Evolutionary conservation across 2,329 filamentous ascomycete genomes (phyloP).

Genomic region (Fulvia fulva): DNA sequence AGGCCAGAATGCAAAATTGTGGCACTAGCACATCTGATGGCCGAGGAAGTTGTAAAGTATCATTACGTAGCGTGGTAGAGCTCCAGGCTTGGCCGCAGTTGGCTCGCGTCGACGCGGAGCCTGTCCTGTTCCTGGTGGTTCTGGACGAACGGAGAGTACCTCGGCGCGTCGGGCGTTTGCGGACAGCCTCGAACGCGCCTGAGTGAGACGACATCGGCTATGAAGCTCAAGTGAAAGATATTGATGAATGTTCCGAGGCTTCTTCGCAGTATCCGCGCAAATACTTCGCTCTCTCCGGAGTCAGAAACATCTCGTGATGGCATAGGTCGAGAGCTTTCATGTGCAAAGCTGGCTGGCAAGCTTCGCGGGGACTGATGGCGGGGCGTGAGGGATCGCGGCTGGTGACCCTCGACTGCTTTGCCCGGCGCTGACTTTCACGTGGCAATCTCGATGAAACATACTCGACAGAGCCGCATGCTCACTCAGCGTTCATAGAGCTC

Average conservation of each 20-base stretch:
- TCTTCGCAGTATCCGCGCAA: not conserved
- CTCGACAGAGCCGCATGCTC: not conserved
- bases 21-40: constrained; percentile 17
- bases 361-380: constrained; percentile 7
- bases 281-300: not conserved
- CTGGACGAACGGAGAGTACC: constrained; percentile 31
- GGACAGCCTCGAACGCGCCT: constrained; percentile 4
- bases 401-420: not conserved
- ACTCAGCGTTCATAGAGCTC: constrained; percentile 29
- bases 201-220: not conserved
- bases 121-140: constrained; percentile 17
- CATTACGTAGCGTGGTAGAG: constrained; percentile 26
- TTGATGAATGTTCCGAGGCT: not conserved
- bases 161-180: constrained; percentile 20
- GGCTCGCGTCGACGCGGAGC: constrained; percentile 19
- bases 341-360: constrained; percentile 11
- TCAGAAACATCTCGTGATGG: constrained; percentile 3
- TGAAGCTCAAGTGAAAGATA: not conserved
- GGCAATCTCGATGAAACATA: not conserved
- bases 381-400: not conserved
- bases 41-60: constrained; percentile 20
- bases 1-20: constrained; percentile 16
- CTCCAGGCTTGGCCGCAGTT: constrained; percentile 12
- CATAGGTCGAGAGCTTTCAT: constrained; percentile 9
- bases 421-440: not conserved